These are phyloP conservation scores for Aureobasidium sp. DNA, from an alignment of 2,329 filamentous ascomycete genomes.

Conservation along the genomic window DNA sequence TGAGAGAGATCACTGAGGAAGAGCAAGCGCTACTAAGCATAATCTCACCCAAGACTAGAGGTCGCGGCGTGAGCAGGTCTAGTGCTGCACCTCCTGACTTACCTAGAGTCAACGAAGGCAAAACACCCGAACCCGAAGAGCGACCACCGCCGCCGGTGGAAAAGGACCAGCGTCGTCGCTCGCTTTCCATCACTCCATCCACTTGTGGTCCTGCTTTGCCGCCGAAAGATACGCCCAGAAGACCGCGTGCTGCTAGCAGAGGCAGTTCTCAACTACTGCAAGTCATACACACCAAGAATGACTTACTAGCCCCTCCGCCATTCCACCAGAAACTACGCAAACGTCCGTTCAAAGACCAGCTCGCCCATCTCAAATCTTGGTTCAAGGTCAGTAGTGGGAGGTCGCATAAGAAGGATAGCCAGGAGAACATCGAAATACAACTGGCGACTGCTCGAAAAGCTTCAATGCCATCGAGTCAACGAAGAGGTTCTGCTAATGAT, in stretches of 20 bases:
- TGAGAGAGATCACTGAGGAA: conserved; percentile 74
- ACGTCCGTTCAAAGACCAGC: conserved; percentile 56
- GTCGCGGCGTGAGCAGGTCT: conserved; percentile 62
- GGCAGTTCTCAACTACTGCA: conserved; percentile 75
- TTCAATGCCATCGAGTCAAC: neutral
- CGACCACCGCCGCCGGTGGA: conserved; percentile 62
- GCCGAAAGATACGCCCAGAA: conserved; percentile 70
- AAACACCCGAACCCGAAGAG: conserved; percentile 31
- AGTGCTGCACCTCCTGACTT: conserved; percentile 61
- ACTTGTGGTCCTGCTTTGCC: conserved; percentile 69
- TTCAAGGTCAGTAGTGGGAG: conserved; percentile 45
- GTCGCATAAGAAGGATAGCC: neutral
- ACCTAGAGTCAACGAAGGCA: conserved; percentile 65
- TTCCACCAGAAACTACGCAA: conserved; percentile 49
- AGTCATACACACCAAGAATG: conserved; percentile 63
- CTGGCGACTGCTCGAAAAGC: neutral
- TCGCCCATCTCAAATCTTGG: conserved; percentile 63
- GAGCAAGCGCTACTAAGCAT: conserved; percentile 35
- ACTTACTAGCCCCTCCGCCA: conserved; percentile 45
- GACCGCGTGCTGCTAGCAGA: conserved; percentile 38
- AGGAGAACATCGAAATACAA: neutral
- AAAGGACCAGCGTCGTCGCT: conserved; percentile 63
- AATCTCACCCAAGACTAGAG: conserved; percentile 58
- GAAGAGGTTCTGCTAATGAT: neutral
- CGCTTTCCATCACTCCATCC: conserved; percentile 51